A percentile compares a stretch with the other conserved stretches of the same genome.
phyloP scores from a whole-genome alignment of 768 basidiomycete genomes.

The Suillus tomentosus region DNA sequence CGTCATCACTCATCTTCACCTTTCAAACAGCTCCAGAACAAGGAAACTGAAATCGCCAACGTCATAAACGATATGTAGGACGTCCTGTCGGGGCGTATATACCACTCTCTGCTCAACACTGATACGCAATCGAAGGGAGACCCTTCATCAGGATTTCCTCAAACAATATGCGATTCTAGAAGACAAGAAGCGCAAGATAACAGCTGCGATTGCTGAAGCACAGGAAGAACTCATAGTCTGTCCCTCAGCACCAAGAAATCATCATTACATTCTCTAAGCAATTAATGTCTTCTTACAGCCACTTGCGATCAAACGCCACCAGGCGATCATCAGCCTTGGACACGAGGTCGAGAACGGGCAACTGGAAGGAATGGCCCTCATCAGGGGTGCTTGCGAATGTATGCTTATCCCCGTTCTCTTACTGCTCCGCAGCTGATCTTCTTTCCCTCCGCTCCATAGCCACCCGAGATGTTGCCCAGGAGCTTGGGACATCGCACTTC shows the following conservation, averaged over 20 bases:
- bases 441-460: not conserved
- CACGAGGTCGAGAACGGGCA: conserved; percentile 29
- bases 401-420: not conserved
- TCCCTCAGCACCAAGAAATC: not conserved
- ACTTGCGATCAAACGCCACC: conserved; percentile 31
- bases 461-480: not conserved
- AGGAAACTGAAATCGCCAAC: conserved; percentile 19
- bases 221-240: conserved; percentile 30
- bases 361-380: conserved; percentile 22
- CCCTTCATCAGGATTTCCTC: conserved; percentile 29
- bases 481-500: not conserved
- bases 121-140: conserved; percentile 21
- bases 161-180: conserved; percentile 24
- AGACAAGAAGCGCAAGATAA: conserved; percentile 30
- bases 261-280: not conserved
- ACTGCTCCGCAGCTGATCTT: not conserved
- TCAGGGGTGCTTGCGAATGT: conserved; percentile 27
- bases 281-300: conserved; percentile 18
- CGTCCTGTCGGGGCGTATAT: conserved; percentile 8
- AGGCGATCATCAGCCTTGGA: conserved; percentile 23
- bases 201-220: conserved; percentile 26
- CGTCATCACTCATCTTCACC: not conserved
- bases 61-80: conserved; percentile 30
- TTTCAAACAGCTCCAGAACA: conserved; percentile 24
- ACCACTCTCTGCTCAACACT: conserved; percentile 9